Evolutionary conservation across 108 stramenopile genomes (phyloP), one percentile per base, ranked within the genome.

Genomic region (Skeletonema potamos): DNA sequence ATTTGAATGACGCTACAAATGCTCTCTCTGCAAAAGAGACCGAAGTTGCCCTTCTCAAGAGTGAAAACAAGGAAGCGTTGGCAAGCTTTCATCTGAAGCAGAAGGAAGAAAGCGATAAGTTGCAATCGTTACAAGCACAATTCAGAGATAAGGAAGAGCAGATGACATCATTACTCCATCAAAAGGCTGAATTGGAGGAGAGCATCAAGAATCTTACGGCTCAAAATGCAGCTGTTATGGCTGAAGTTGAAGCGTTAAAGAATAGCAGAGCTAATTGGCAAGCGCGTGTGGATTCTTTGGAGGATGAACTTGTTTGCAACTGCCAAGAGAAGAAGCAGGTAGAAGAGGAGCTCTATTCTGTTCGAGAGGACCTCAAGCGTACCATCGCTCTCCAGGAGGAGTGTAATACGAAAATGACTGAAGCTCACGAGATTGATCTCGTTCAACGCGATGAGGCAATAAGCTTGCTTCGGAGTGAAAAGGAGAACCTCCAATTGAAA

Each of bases 211-310:
- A 75, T 24, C 51, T 84, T 37, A 72, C 44, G 11, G 22, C 11
- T 7, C 27, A 48, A 13, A 55, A 68, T 46, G 46, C 62, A 48
- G 51, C 75, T 33, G 64, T 62, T 6, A 34, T 46, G 55, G 56
- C 55, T 20, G 74, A 71, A n/a, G 39, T 74, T 10, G 68, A 81
- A n/a, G 36, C 66, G 9, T 37, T 78, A 55, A 74, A 74, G 22
- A 74, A 69, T 46, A 76, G 63, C 29, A n/a, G 22, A 22, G 48
- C n/a, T 51, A 20, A 24, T 8, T 51, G 48, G 18, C 48, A 51
- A 51, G 48, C 20, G n/a, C 48, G 48, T 2, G 48, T 51, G 22
- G 48, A 9, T 24, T 51, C 48, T 51, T 22, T 51, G 48, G 48
- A 51, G 22, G 22, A 51, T 51, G n/a, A 51, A 51, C 48, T 51